Evolutionary conservation across 177 flowering plant genomes (phyloP).

Genomic region (Vitis hybrid): DNA sequence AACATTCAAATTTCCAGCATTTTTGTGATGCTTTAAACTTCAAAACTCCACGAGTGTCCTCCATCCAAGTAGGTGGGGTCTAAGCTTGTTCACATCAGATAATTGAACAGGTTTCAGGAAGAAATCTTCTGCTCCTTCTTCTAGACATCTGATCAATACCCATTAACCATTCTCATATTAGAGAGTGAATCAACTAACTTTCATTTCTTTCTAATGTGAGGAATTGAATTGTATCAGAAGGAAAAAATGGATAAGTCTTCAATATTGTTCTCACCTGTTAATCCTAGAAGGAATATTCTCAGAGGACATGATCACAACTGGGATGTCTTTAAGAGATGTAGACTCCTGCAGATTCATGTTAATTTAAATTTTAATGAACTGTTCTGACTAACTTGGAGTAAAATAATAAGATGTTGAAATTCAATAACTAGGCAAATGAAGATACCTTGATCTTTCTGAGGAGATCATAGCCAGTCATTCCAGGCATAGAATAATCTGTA

Average conservation of each 20-base stretch:
- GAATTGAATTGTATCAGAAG: background rate
- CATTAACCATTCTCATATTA: background rate
- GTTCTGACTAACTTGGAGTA: no score
- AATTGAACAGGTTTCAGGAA: constrained; percentile 57
- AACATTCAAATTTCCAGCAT: no score
- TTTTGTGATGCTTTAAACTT: no score
- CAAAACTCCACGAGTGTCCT: no score
- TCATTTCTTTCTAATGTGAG: background rate
- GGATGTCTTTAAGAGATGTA: constrained; percentile 54
- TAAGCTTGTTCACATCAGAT: constrained; percentile 55
- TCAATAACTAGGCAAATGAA: background rate
- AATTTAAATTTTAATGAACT: background rate
- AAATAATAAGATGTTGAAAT: background rate
- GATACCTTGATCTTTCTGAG: constrained; percentile 49
- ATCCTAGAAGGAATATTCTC: constrained; percentile 74
- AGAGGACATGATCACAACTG: constrained; percentile 88
- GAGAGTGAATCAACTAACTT: background rate
- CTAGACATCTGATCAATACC: constrained; percentile 46
- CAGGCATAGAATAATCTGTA: constrained; percentile 63
- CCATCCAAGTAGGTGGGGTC: constrained; percentile 39
- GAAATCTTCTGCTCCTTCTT: constrained; percentile 74
- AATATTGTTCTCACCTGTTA: constrained; percentile 31
- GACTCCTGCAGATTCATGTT: constrained; percentile 44
- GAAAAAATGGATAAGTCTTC: background rate
- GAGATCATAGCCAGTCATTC: constrained; percentile 63